phyloP scores from a whole-genome alignment of 2,329 filamentous ascomycete genomes.

The Aspergillus tamarii region DNA sequence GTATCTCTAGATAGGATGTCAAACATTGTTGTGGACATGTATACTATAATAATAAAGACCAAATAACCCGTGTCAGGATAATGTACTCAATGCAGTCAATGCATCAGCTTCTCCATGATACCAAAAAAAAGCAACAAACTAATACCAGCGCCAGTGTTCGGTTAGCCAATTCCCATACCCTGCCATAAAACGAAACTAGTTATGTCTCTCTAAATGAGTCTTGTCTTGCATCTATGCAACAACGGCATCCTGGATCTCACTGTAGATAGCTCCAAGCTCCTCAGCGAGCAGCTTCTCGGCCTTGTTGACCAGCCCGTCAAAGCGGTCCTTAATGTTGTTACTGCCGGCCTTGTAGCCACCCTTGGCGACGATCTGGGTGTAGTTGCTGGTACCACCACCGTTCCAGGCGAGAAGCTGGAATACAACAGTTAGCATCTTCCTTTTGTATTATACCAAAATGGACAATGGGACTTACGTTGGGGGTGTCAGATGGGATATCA shows the following conservation, averaged over 20 bases:
- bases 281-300: constrained; percentile 49
- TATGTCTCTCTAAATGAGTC: constrained; percentile 12
- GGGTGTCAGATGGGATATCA: constrained; percentile 82
- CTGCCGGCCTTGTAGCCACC: constrained; percentile 65
- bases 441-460: not conserved
- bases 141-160: constrained; percentile 32
- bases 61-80: constrained; percentile 27
- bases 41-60: constrained; percentile 33
- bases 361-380: constrained; percentile 74
- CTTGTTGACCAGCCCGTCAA: constrained; percentile 49
- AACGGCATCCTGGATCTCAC: constrained; percentile 46
- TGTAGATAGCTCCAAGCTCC: constrained; percentile 53
- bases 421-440: constrained; percentile 26
- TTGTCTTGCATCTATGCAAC: constrained; percentile 47
- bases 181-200: constrained; percentile 14
- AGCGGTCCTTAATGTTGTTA: constrained; percentile 39
- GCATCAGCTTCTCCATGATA: constrained; percentile 18
- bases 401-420: constrained; percentile 88
- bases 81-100: constrained; percentile 22
- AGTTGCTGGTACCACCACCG: constrained; percentile 93
- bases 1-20: constrained; percentile 29
- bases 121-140: constrained; percentile 20
- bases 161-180: constrained; percentile 29
- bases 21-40: constrained; percentile 27
- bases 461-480: constrained; percentile 64